Conservation (phyloP, 83 land plant species). For the Diphasiastrum complanatum region DNA sequence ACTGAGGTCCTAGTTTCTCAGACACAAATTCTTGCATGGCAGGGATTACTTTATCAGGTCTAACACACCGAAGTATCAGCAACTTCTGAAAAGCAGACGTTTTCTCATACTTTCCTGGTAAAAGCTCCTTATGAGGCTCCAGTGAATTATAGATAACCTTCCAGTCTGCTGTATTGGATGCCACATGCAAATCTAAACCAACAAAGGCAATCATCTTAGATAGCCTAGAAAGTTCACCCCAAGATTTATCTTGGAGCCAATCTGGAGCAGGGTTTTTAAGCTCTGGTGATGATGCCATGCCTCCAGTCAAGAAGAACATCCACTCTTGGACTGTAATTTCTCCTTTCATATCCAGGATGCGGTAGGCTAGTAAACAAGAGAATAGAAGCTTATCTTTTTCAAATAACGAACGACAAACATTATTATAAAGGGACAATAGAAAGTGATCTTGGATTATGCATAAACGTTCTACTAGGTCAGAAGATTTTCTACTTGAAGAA, state of each 20-base stretch:
- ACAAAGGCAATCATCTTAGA: slow-evolving; percentile 14
- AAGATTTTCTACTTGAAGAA: slow-evolving; percentile 21
- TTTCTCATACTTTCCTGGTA: slow-evolving; percentile 23
- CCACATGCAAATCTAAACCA: slow-evolving; percentile 21
- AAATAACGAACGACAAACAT: slow-evolving; percentile 40
- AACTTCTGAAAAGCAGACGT: slow-evolving; percentile 27
- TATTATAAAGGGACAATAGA: slow-evolving; percentile 24
- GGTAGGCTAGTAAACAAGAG: slow-evolving; percentile 28
- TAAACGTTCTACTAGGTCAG: slow-evolving; percentile 21
- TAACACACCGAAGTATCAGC: slow-evolving; percentile 25
- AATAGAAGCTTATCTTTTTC: slow-evolving; percentile 42
- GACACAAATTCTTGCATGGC: slow-evolving; percentile 38
- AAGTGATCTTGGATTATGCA: slow-evolving; percentile 27
- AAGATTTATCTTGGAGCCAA: slow-evolving; percentile 36
- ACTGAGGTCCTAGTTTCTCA: slow-evolving; percentile 29
- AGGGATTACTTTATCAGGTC: slow-evolving; percentile 43
- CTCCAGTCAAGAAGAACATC: slow-evolving; percentile 42
- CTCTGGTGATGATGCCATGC: slow-evolving; percentile 26
- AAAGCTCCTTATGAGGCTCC: slow-evolving; percentile 31
- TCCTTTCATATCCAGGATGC: slow-evolving; percentile 33
- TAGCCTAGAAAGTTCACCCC: slow-evolving; percentile 34
- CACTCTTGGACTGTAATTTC: slow-evolving; percentile 28
- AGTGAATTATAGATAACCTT: slow-evolving; percentile 22
- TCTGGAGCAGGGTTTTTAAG: slow-evolving; percentile 32
- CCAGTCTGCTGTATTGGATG: slow-evolving; percentile 22